A percentile compares a stretch with the other conserved stretches of the same genome.
These are phyloP conservation scores for Aspergillus felis DNA, from an alignment of 2,329 filamentous ascomycete species.

Conservation along the genomic window DNA sequence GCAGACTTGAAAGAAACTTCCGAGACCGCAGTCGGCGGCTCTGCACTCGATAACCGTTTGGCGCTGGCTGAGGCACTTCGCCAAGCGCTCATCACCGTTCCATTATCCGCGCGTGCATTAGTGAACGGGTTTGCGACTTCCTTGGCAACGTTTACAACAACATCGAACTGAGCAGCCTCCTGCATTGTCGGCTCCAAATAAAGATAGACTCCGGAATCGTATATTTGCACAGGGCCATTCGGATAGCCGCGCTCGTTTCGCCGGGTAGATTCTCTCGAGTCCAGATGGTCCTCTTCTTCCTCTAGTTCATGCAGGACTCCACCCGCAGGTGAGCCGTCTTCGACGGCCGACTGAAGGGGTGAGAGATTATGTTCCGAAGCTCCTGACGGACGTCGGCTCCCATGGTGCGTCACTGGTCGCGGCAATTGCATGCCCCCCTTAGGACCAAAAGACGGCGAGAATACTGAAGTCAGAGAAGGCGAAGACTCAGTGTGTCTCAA, in stretches of 20 bases:
- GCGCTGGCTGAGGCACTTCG: conserved; percentile 45
- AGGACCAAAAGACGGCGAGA: conserved; percentile 49
- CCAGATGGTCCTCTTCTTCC: conserved; percentile 47
- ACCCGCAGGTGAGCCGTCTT: conserved; percentile 22
- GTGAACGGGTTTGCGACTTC: conserved; percentile 60
- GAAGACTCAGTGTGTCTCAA: conserved; percentile 61
- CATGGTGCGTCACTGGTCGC: conserved; percentile 32
- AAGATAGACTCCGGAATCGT: conserved; percentile 58
- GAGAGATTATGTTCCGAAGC: conserved; percentile 29
- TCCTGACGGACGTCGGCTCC: conserved; percentile 23
- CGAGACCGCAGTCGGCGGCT: conserved; percentile 43
- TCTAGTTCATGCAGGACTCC: conserved; percentile 44
- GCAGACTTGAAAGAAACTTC: conserved; percentile 49
- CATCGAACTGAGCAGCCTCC: conserved; percentile 58
- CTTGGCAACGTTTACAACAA: conserved; percentile 63
- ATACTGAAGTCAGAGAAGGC: conserved; percentile 53
- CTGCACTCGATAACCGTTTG: conserved; percentile 33
- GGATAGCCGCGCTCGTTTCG: conserved; percentile 62
- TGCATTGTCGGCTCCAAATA: conserved; percentile 60
- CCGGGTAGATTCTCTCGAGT: conserved; percentile 55
- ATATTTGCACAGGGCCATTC: conserved; percentile 61
- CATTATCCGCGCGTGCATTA: conserved; percentile 25
- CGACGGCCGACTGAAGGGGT: conserved; percentile 22
- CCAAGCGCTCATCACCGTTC: conserved; percentile 42
- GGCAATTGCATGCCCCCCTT: conserved; percentile 51